phyloP scores from a whole-genome alignment of 495 filamentous ascomycete genomes.

The Venustampulla echinocandica region DNA sequence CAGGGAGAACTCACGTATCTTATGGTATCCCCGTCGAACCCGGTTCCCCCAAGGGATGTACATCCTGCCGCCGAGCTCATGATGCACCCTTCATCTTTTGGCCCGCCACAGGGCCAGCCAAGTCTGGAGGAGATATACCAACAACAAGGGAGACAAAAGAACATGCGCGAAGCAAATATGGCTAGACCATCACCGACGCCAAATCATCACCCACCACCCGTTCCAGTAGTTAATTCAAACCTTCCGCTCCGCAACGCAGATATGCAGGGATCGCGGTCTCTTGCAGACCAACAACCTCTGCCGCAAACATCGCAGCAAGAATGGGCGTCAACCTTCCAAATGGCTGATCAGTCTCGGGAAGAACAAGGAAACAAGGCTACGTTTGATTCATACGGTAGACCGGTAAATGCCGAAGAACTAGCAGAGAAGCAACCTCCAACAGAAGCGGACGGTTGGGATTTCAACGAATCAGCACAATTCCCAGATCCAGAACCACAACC shows the following conservation, averaged over 20 bases:
- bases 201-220: conserved; percentile 47
- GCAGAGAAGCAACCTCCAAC: conserved; percentile 9
- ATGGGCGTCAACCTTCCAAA: conserved; percentile 33
- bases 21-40: conserved; percentile 54
- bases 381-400: conserved; percentile 46
- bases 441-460: conserved; percentile 59
- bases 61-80: conserved; percentile 41
- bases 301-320: conserved; percentile 27
- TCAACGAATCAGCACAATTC: conserved; percentile 59
- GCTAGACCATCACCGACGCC: conserved; percentile 37
- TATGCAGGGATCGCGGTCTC: conserved; percentile 36
- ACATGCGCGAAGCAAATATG: conserved; percentile 25
- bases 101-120: conserved; percentile 21
- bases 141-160: conserved; percentile 19
- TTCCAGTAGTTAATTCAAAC: conserved; percentile 28
- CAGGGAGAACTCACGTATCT: conserved; percentile 57
- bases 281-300: conserved; percentile 28
- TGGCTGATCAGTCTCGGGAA: conserved; percentile 37
- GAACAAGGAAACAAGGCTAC: conserved; percentile 45
- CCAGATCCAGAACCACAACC: conserved; percentile 41
- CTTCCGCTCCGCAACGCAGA: conserved; percentile 30
- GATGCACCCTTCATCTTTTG: conserved; percentile 37
- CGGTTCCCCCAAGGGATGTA: conserved; percentile 47
- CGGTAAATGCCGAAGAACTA: conserved; percentile 25
- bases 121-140: conserved; percentile 22